A percentile compares a stretch with the other conserved stretches of the same genome.
Evolutionary conservation across 768 basidiomycete genomes (phyloP).

Genomic region (Leccinum aurantiacum): DNA sequence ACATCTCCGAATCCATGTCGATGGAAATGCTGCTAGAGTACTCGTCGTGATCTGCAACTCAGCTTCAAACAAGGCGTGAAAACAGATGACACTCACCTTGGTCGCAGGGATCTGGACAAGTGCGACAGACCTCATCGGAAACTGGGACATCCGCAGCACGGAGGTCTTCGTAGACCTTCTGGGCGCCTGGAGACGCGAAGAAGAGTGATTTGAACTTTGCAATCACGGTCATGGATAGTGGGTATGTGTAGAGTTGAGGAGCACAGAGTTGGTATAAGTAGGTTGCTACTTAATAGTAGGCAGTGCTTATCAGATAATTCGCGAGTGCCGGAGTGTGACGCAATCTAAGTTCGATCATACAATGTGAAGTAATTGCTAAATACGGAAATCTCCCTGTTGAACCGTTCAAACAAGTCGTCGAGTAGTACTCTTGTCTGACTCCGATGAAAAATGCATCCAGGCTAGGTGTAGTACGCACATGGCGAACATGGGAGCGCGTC

Average conservation of each 20-base stretch:
- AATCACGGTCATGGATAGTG: conserved; percentile 23
- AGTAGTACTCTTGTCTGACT: too few relatives aligned
- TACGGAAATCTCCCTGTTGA: too few relatives aligned
- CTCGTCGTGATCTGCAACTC: conserved; percentile 61
- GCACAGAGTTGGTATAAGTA: background rate
- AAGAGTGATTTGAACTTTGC: conserved; percentile 28
- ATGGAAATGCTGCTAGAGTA: conserved; percentile 72
- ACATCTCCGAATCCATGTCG: conserved; percentile 77
- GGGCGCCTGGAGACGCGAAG: conserved; percentile 28
- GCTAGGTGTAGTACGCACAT: too few relatives aligned
- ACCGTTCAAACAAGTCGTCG: too few relatives aligned
- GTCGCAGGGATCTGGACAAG: conserved; percentile 77
- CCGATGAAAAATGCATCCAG: too few relatives aligned
- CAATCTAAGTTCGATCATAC: background rate
- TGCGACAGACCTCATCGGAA: conserved; percentile 64
- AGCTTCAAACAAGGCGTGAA: conserved; percentile 28
- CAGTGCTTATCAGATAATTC: conserved; percentile 5
- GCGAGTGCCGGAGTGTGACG: background rate
- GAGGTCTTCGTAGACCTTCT: conserved; percentile 50
- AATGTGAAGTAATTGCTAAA: too few relatives aligned
- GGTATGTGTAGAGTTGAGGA: background rate
- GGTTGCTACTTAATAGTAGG: background rate
- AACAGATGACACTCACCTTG: conserved; percentile 45
- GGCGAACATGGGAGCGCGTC: too few relatives aligned
- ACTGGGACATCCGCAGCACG: conserved; percentile 62